Percentiles rank a stretch among this genome's conserved stretches.
phyloP scores from a whole-genome alignment of 148 eudicot genomes.

The Silene conica region DNA sequence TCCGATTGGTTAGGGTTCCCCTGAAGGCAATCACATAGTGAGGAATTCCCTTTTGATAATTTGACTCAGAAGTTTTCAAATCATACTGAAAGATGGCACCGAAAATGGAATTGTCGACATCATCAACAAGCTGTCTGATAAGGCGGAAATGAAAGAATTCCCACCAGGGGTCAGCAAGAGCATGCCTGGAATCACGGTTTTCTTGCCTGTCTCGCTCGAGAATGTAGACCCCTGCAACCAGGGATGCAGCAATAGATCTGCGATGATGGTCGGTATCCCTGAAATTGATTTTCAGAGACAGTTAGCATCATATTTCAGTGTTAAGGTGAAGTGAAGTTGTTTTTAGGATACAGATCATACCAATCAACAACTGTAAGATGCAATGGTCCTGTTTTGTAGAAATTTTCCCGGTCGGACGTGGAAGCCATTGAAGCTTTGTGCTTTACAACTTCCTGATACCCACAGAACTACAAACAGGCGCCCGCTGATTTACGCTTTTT shows the following conservation, averaged over 20 bases:
- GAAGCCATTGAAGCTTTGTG: conserved; percentile 12
- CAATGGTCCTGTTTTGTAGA: conserved; percentile 52
- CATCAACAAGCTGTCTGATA: conserved; percentile 33
- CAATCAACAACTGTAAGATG: conserved; percentile 74
- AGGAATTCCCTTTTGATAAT: conserved; percentile 32
- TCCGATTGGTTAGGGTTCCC: conserved; percentile 46
- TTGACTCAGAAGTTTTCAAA: conserved; percentile 6
- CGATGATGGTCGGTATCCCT: conserved; percentile 27
- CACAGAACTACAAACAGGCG: background rate
- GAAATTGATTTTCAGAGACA: background rate
- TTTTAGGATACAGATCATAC: conserved; percentile 36
- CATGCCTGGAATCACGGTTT: conserved; percentile 36
- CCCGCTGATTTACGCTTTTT: background rate
- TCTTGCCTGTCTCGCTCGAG: conserved; percentile 59
- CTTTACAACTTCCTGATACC: background rate
- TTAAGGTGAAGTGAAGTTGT: background rate
- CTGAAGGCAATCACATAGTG: conserved; percentile 62
- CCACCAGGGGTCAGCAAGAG: conserved; percentile 81
- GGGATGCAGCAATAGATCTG: conserved; percentile 52
- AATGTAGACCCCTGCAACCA: conserved; percentile 68
- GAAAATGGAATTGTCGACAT: conserved; percentile 43
- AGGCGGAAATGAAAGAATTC: conserved; percentile 43
- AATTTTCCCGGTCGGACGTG: conserved; percentile 51
- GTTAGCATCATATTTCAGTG: background rate
- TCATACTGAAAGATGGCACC: conserved; percentile 57